Evolutionary conservation across 768 basidiomycete species (phyloP), one percentile per base, ranked within the genome.

Genomic region (Hysterangium stoloniferum): DNA sequence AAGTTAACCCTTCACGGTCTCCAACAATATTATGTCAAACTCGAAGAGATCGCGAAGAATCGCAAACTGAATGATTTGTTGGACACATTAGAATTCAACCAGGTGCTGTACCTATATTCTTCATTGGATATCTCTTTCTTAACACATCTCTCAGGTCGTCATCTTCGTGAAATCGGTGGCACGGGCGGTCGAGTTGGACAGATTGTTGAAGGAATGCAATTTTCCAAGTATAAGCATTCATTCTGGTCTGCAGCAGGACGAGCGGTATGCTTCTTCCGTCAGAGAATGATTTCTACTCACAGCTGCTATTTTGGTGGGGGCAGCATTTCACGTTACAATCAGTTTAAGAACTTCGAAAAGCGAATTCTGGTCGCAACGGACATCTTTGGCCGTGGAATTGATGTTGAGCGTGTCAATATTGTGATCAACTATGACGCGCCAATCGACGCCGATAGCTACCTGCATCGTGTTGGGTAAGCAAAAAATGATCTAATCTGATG

Each of bases 311-410:
- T 45, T 5, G 41, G 32, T 25, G 38, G 28, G 28, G 48, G 17
- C 57, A 95, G 93, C 52, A 98, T 99, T 66, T 78, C 77, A 52
- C 88, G 95, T 13, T 99, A 98, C 71, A 88, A 89, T 24, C 91
- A 94, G 32, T 99, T 99, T 79, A 99, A 99, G 71, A 89, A 90
- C 15, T 99, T 99, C 58, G 96, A 99, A 74, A 99, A 97, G 72
- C 92, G 96, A 57, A 97, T 99, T 57, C 77, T 99, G 17, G 96
- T 99, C 35, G 95, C 94, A 17, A 99, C 96, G 17, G 96, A 99
- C 66, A 98, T 99, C 58, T 99, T 99, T 55, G 96, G 96, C 54
- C 90, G 96, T 66, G 96, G 95, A 57, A 99, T 99, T 57, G 96
- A 99, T 71, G 95, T 99, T 19, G 96, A 99, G 66, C 92, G 96